Conservation (phyloP, 352 stramenopile species). For the Halophytophthora polymorphica region DNA sequence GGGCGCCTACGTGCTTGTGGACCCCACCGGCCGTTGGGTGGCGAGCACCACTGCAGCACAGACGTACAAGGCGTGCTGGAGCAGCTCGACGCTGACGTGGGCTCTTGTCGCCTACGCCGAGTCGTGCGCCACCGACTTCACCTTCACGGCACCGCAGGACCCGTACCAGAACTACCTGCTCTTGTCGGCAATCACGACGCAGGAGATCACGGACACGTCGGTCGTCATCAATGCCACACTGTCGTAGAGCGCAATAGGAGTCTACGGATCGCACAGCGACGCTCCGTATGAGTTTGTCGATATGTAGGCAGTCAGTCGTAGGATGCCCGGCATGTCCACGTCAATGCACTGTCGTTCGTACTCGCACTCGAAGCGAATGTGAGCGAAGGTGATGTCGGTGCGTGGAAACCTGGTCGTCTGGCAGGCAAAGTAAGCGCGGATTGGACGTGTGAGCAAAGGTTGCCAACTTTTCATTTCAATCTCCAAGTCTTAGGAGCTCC, state of each 20-base stretch:
- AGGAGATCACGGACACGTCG: constrained; percentile 28
- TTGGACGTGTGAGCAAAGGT: too few species aligned
- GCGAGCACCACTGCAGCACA: constrained; percentile 18
- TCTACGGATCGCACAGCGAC: too few species aligned
- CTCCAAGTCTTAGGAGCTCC: too few species aligned
- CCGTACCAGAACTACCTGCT: constrained; percentile 57
- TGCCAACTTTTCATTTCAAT: background rate
- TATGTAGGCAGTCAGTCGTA: too few species aligned
- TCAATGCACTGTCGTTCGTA: too few species aligned
- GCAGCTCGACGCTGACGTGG: constrained; percentile 30
- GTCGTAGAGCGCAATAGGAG: constrained; percentile 5
- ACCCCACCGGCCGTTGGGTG: constrained; percentile 31
- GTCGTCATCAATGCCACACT: constrained; percentile 42
- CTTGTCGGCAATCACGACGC: constrained; percentile 21
- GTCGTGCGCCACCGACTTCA: constrained; percentile 24
- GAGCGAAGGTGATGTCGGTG: too few species aligned
- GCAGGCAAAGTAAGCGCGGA: too few species aligned
- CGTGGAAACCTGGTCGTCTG: too few species aligned
- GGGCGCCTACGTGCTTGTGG: constrained; percentile 31
- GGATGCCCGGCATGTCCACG: too few species aligned
- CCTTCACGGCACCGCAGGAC: constrained; percentile 30
- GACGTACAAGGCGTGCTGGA: constrained; percentile 43
- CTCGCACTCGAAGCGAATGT: too few species aligned
- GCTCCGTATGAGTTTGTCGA: too few species aligned
- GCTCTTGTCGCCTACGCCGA: constrained; percentile 23